Percentiles rank a stretch among this genome's conserved stretches.
These are phyloP conservation scores for Penicillium coffeae DNA, from an alignment of 495 filamentous ascomycete species.

Conservation along the genomic window DNA sequence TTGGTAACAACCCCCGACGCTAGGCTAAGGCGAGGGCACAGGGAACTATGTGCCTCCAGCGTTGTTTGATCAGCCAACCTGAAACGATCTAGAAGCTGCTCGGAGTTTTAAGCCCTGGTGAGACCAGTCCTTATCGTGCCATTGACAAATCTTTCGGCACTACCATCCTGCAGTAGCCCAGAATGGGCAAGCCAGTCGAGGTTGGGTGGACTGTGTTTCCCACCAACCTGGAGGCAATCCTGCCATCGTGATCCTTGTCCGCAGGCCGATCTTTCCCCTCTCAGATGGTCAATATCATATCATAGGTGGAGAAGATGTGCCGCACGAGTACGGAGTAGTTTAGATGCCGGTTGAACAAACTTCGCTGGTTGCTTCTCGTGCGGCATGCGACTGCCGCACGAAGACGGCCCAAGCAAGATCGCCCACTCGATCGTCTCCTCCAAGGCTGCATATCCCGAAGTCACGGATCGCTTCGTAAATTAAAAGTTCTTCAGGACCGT, in stretches of 20 bases:
- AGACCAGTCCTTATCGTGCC: neutral
- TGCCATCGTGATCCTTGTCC: slow-evolving; percentile 2
- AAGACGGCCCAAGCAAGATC: too few relatives aligned
- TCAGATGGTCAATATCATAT: neutral
- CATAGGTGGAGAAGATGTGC: neutral
- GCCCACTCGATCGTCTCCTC: too few relatives aligned
- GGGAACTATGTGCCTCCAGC: slow-evolving; percentile 8
- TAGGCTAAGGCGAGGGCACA: slow-evolving; percentile 11
- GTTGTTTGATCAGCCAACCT: slow-evolving; percentile 38
- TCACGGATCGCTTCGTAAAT: neutral
- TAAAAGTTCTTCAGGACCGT: neutral
- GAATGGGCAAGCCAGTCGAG: slow-evolving; percentile 7
- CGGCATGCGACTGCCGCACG: too few relatives aligned
- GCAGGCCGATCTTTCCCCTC: slow-evolving; percentile 7
- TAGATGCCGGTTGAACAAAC: neutral
- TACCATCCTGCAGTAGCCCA: slow-evolving; percentile 10
- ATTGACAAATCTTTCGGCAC: neutral
- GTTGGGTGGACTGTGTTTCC: neutral
- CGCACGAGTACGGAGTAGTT: neutral
- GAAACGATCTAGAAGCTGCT: slow-evolving; percentile 41
- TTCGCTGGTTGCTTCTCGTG: neutral
- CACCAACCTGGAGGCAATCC: neutral
- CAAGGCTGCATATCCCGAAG: too few relatives aligned
- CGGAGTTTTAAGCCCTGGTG: slow-evolving; percentile 5
- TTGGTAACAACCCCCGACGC: neutral